Evolutionary conservation across 2,329 filamentous ascomycete genomes (phyloP).

Genomic region (Stemphylium beticola): DNA sequence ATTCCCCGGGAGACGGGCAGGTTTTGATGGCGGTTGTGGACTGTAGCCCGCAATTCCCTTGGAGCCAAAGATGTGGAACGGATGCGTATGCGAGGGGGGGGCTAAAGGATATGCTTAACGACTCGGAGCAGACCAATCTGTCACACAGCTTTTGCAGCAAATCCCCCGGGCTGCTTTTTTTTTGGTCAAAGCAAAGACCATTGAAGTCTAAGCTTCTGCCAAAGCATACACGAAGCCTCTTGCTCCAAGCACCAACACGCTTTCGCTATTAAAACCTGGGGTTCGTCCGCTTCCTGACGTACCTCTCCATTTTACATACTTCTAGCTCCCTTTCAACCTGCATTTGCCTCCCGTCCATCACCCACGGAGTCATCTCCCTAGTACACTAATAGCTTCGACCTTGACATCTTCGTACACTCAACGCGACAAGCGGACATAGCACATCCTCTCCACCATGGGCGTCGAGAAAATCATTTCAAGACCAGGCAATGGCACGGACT

Average conservation of each 20-base stretch:
- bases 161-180: constrained; percentile 22
- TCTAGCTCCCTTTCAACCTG: neutral
- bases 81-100: constrained; percentile 39
- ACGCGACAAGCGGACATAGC: neutral
- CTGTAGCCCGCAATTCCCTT: constrained; percentile 25
- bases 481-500: constrained; percentile 66
- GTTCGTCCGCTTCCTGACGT: constrained; percentile 17
- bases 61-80: constrained; percentile 34
- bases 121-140: constrained; percentile 36
- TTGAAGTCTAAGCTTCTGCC: constrained; percentile 30
- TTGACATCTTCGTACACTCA: neutral
- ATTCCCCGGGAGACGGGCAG: constrained; percentile 38
- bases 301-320: constrained; percentile 4
- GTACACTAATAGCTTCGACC: neutral
- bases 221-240: constrained; percentile 37
- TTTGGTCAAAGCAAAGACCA: constrained; percentile 25
- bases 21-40: constrained; percentile 31
- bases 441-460: constrained; percentile 48
- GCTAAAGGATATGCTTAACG: constrained; percentile 31
- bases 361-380: neutral
- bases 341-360: neutral
- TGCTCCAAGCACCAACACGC: constrained; percentile 23
- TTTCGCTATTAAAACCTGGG: constrained; percentile 29
- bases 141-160: constrained; percentile 34
- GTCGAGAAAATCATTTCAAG: constrained; percentile 71